Conservation (phyloP, 2,329 filamentous ascomycete species). For the Westerdykella ornata region DNA sequence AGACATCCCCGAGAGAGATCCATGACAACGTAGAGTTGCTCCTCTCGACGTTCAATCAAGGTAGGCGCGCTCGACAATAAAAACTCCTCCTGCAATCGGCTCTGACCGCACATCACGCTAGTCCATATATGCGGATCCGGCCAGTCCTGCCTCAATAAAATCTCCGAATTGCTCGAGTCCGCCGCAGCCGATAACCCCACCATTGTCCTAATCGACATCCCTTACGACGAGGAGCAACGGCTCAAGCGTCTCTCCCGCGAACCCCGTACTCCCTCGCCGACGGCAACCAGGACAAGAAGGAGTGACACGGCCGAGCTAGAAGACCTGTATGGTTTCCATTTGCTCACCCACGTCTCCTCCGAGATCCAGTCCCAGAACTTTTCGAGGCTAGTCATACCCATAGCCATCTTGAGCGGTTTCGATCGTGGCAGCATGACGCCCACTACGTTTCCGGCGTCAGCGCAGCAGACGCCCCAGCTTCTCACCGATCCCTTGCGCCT, state of each 20-base stretch:
- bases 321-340: slow-evolving; percentile 40
- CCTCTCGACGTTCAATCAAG: slow-evolving; percentile 39
- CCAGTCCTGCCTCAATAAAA: slow-evolving; percentile 33
- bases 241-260: slow-evolving; percentile 38
- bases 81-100: background rate
- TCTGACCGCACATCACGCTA: no score
- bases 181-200: slow-evolving; percentile 31
- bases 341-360: slow-evolving; percentile 38
- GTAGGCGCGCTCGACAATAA: slow-evolving; percentile 20
- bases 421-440: slow-evolving; percentile 25
- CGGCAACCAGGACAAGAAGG: slow-evolving; percentile 26
- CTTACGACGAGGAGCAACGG: slow-evolving; percentile 39
- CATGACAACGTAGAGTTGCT: slow-evolving; percentile 37
- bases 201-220: slow-evolving; percentile 40
- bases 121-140: slow-evolving; percentile 39
- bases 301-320: slow-evolving; percentile 33
- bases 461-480: slow-evolving; percentile 31
- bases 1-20: slow-evolving; percentile 29
- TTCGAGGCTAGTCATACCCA: slow-evolving; percentile 37
- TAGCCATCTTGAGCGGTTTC: slow-evolving; percentile 38
- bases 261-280: slow-evolving; percentile 38
- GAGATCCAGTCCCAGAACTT: slow-evolving; percentile 38
- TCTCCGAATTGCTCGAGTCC: slow-evolving; percentile 31
- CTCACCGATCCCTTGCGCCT: slow-evolving; percentile 50
- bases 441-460: slow-evolving; percentile 27